Conservation (phyloP, 306 rosid genomes). For the Corylus heterophylla region DNA sequence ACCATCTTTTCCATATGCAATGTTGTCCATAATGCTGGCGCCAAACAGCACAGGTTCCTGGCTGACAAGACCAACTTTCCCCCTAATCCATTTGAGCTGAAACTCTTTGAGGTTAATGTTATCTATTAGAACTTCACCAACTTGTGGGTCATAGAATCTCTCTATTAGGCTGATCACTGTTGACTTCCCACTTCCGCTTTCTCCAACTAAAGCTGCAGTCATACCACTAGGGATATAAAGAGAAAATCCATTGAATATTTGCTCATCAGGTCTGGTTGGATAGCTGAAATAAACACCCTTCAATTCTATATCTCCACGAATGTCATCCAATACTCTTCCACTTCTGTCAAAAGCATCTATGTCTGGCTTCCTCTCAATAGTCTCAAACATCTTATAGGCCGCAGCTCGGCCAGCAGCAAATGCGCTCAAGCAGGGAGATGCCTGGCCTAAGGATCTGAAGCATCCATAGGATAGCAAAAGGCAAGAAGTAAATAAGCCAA, state of each 20-base stretch:
- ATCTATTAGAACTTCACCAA: slow-evolving; percentile 78
- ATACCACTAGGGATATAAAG: slow-evolving; percentile 62
- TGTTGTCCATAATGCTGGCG: slow-evolving; percentile 80
- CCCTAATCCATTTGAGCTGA: slow-evolving; percentile 84
- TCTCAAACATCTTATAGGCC: slow-evolving; percentile 86
- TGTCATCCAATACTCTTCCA: slow-evolving; percentile 64
- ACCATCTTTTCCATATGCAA: slow-evolving; percentile 85
- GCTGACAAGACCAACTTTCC: slow-evolving; percentile 90
- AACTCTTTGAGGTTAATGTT: slow-evolving; percentile 70
- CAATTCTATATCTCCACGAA: slow-evolving; percentile 72
- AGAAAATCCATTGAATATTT: slow-evolving; percentile 72
- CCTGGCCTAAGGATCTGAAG: slow-evolving; percentile 78
- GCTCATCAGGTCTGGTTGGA: slow-evolving; percentile 79
- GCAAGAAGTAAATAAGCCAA: not conserved
- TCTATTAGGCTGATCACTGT: slow-evolving; percentile 81
- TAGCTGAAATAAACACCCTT: slow-evolving; percentile 71
- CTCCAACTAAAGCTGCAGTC: slow-evolving; percentile 84
- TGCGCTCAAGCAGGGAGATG: slow-evolving; percentile 85
- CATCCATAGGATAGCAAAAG: not conserved
- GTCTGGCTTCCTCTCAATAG: slow-evolving; percentile 76
- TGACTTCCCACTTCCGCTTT: slow-evolving; percentile 94
- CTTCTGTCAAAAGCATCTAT: slow-evolving; percentile 64
- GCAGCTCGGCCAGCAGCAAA: slow-evolving; percentile 92
- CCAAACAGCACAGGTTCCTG: slow-evolving; percentile 88
- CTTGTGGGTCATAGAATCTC: slow-evolving; percentile 82